Conservation (phyloP, 2,329 filamentous ascomycete genomes). For the Elsinoe necatrix region DNA sequence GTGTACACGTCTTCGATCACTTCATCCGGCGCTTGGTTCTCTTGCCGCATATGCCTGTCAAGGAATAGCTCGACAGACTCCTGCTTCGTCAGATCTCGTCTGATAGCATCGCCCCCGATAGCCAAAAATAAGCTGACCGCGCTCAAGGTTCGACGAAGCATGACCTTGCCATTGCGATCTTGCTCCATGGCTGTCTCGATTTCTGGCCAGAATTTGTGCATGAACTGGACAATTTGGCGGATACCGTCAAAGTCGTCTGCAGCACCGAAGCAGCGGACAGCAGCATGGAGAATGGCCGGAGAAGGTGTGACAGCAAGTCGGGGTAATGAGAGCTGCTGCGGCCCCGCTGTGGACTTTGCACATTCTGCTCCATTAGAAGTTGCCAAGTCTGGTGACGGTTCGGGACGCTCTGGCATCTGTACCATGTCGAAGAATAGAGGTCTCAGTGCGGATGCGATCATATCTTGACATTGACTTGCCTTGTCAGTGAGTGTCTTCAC, state of each 20-base stretch:
- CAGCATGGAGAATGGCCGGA: constrained; percentile 46
- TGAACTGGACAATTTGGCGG: constrained; percentile 51
- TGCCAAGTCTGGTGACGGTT: neutral
- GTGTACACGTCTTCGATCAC: constrained; percentile 19
- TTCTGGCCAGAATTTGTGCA: constrained; percentile 41
- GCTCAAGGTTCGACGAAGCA: constrained; percentile 24
- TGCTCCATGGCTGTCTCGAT: constrained; percentile 22
- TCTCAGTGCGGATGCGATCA: neutral
- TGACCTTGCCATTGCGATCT: constrained; percentile 26
- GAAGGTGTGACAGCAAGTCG: constrained; percentile 37
- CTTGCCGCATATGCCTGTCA: neutral
- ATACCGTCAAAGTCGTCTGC: constrained; percentile 54
- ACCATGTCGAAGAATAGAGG: constrained; percentile 1
- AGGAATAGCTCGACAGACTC: neutral
- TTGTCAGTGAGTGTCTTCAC: neutral
- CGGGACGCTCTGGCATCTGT: neutral
- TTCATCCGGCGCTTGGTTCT: constrained; percentile 19
- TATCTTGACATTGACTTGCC: constrained; percentile 22
- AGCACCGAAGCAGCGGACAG: constrained; percentile 55
- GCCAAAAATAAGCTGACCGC: neutral
- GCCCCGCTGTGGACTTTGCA: neutral
- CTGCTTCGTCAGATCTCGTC: neutral
- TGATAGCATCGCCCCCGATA: neutral
- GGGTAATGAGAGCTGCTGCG: constrained; percentile 19
- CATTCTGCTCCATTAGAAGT: no score